Base-by-base conservation (phyloP, 164 flowering plant species). In the Sedum album region DNA sequence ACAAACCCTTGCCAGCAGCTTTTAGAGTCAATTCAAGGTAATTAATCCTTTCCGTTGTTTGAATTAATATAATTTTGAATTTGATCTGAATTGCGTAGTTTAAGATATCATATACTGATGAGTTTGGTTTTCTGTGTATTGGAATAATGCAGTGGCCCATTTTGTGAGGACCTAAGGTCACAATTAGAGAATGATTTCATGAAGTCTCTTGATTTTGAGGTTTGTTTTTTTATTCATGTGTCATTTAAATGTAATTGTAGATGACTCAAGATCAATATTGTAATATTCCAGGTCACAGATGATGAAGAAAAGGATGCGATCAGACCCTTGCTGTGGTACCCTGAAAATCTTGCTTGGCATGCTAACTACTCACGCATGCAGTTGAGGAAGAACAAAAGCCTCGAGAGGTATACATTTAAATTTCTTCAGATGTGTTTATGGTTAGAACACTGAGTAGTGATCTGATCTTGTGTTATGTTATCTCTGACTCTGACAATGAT, bases 291-390 rank as follows among this genome's bases (percentile, higher is more conserved):
- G 97, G 82, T 67, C 44, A 62, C 71, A 36, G 90, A 89, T 64
- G 93, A 80, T n/a, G 80, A 68, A 79, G 97, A 85, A 76, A 70
- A 68, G 41, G 85, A 77, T 67, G 82, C 89, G 65, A 83, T 95
- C 35, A 83, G 85, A 75, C 91, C 97, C 57, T 82, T 95, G 76
- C 96, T 93, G 70, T 91, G 99, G 99, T 95, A 90, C 77, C 97
- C 97, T 33, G 85, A 84, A 2, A 86, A 88, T 75, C 90, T 91
- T 70, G 99, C 97, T 68, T 94, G 99, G 99, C 97, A 94, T 72
- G 85, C 92, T 18, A 88, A 88, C 75, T 94, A 80, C 79, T 94
- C 96, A 1, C 83, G 97, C 17, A 90, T 83, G 87, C 97, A 95
- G 80, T 77, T 95, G 62, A 81, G 97, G 78, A 92, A 92, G 80